phyloP scores from a whole-genome alignment of 176 grass and related monocot genomes.

The Luzula sylvatica region DNA sequence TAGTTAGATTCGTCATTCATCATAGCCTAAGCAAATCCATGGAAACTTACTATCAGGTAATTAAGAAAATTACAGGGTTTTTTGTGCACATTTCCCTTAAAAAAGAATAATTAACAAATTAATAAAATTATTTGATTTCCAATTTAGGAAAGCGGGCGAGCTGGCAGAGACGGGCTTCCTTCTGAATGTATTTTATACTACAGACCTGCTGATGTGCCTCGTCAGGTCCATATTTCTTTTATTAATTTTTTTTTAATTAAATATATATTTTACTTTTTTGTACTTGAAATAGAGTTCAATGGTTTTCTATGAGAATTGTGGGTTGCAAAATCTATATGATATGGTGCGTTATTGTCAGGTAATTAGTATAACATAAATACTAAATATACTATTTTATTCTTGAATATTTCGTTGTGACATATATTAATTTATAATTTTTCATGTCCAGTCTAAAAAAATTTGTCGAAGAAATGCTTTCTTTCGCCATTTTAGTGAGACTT shows the following conservation, averaged over 20 bases:
- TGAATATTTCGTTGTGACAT: conserved; percentile 10
- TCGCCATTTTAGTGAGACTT: conserved; percentile 73
- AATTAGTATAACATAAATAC: background rate
- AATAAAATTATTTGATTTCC: conserved; percentile 4
- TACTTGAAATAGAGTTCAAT: conserved; percentile 70
- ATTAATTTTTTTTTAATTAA: conserved; percentile 13
- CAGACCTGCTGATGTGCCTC: conserved; percentile 66
- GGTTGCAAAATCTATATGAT: conserved; percentile 94
- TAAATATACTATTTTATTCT: conserved; percentile 8
- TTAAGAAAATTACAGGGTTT: background rate
- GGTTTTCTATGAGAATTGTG: conserved; percentile 93
- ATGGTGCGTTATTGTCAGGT: conserved; percentile 90
- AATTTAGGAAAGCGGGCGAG: conserved; percentile 70
- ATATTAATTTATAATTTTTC: conserved; percentile 10
- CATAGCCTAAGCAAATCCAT: conserved; percentile 96
- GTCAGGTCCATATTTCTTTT: conserved; percentile 40
- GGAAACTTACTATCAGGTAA: conserved; percentile 96
- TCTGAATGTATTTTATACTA: conserved; percentile 89
- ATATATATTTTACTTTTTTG: conserved; percentile 7
- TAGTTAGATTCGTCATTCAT: conserved; percentile 95
- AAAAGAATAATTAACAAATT: background rate
- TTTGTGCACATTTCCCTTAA: too few relatives aligned
- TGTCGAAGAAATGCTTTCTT: conserved; percentile 75
- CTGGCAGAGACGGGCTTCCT: conserved; percentile 80
- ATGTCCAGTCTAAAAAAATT: conserved; percentile 54